These are phyloP conservation scores for Bipolaris cookei DNA, from an alignment of 2,329 filamentous ascomycete species.

Conservation along the genomic window DNA sequence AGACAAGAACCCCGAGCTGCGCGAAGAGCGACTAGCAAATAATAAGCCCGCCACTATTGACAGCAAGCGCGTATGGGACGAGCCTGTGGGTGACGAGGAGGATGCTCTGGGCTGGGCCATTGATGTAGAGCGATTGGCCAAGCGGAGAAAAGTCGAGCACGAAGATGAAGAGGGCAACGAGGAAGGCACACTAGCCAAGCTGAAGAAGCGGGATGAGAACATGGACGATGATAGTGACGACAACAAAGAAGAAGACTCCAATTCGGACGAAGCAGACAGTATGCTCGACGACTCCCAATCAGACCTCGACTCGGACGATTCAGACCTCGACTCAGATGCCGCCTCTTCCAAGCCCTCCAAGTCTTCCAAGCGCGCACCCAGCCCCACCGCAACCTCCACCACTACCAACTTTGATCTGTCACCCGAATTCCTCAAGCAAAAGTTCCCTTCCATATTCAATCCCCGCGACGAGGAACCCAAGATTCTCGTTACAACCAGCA, in stretches of 20 bases:
- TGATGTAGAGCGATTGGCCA: constrained; percentile 54
- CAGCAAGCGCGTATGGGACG: constrained; percentile 76
- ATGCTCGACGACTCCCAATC: constrained; percentile 68
- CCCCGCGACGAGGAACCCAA: constrained; percentile 68
- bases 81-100: constrained; percentile 53
- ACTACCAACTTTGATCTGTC: constrained; percentile 66
- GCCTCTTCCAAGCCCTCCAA: constrained; percentile 52
- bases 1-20: constrained; percentile 77
- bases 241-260: constrained; percentile 20
- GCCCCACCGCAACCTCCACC: constrained; percentile 60
- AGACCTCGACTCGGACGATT: constrained; percentile 58
- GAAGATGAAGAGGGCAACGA: constrained; percentile 35
- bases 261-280: constrained; percentile 60
- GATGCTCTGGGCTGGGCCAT: constrained; percentile 54
- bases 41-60: constrained; percentile 69
- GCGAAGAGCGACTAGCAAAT: constrained; percentile 72
- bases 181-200: constrained; percentile 43
- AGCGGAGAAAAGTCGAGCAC: constrained; percentile 53
- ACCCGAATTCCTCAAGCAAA: constrained; percentile 64
- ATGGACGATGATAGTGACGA: background rate
- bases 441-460: constrained; percentile 66
- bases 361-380: constrained; percentile 59
- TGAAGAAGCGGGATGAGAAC: constrained; percentile 41
- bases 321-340: constrained; percentile 54
- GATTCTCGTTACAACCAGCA: constrained; percentile 87